phyloP scores from a whole-genome alignment of 352 stramenopile species.

The Bremia lactucae region DNA sequence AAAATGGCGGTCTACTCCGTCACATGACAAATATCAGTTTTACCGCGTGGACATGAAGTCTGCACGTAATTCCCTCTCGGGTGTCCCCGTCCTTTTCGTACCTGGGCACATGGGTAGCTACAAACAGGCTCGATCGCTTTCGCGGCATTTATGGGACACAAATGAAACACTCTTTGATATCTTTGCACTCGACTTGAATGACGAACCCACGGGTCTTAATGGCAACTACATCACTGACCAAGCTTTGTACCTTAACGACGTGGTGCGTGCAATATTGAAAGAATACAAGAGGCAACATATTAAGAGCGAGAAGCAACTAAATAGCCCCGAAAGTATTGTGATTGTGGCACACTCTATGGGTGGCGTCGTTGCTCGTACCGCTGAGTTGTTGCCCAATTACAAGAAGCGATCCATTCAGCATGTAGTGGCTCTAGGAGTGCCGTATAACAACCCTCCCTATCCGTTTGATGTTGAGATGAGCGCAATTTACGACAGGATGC shows the following conservation, averaged over 20 bases:
- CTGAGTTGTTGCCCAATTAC: slow-evolving; percentile 64
- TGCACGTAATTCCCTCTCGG: slow-evolving; percentile 28
- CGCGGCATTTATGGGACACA: slow-evolving; percentile 55
- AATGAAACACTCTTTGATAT: slow-evolving; percentile 55
- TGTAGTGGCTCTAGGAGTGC: slow-evolving; percentile 59
- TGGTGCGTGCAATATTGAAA: slow-evolving; percentile 52
- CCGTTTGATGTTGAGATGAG: slow-evolving; percentile 62
- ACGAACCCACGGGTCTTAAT: slow-evolving; percentile 62
- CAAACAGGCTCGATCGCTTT: slow-evolving; percentile 74
- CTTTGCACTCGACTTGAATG: slow-evolving; percentile 70
- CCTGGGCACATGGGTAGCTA: slow-evolving; percentile 77
- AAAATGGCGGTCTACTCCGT: slow-evolving; percentile 16
- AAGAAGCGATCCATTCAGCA: slow-evolving; percentile 63
- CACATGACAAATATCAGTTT: slow-evolving; percentile 58
- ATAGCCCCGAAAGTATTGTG: slow-evolving; percentile 44
- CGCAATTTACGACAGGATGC: slow-evolving; percentile 42
- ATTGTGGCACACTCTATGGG: slow-evolving; percentile 83
- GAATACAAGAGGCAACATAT: slow-evolving; percentile 61
- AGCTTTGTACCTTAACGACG: slow-evolving; percentile 65
- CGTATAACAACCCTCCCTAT: slow-evolving; percentile 42
- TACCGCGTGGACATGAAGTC: slow-evolving; percentile 62
- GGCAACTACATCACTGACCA: slow-evolving; percentile 60
- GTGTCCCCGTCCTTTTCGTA: slow-evolving; percentile 73
- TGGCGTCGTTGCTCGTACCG: slow-evolving; percentile 53
- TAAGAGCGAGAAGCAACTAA: slow-evolving; percentile 7